phyloP scores from a whole-genome alignment of 2,329 filamentous ascomycete species.

The Dactylellina haptotyla region DNA sequence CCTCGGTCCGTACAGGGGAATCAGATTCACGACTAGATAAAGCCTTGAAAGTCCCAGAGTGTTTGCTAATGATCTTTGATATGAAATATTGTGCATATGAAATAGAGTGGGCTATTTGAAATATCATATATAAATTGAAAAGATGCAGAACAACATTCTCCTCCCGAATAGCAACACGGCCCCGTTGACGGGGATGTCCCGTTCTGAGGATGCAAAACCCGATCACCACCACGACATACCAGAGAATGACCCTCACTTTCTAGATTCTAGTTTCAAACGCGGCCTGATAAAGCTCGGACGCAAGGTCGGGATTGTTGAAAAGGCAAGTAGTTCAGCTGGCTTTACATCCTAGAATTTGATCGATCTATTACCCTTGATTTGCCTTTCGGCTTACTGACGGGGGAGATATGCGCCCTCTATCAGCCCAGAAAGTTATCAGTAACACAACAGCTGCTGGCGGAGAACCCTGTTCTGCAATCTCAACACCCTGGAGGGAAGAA shows the following conservation, averaged over 20 bases:
- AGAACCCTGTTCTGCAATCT: constrained; percentile 13
- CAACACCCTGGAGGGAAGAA: background rate
- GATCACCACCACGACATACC: constrained; percentile 12
- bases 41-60: too few relatives aligned
- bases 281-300: constrained; percentile 21
- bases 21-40: too few relatives aligned
- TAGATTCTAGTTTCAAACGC: constrained; percentile 19
- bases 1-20: too few relatives aligned
- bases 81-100: too few relatives aligned
- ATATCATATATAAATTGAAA: too few relatives aligned
- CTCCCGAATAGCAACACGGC: constrained; percentile 37
- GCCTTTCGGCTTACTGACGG: background rate
- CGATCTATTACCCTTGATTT: background rate
- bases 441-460: background rate
- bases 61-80: too few relatives aligned
- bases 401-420: too few relatives aligned
- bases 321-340: background rate
- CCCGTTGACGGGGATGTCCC: constrained; percentile 32
- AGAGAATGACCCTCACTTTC: constrained; percentile 37
- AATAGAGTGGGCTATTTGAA: too few relatives aligned
- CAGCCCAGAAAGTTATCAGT: constrained; percentile 11
- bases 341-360: background rate
- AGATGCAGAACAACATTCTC: constrained; percentile 46
- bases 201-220: constrained; percentile 1
- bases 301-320: constrained; percentile 19